These are phyloP conservation scores for Boletus albobrunnescens DNA, from an alignment of 1,284 basidiomycete genomes.

Conservation along the genomic window DNA sequence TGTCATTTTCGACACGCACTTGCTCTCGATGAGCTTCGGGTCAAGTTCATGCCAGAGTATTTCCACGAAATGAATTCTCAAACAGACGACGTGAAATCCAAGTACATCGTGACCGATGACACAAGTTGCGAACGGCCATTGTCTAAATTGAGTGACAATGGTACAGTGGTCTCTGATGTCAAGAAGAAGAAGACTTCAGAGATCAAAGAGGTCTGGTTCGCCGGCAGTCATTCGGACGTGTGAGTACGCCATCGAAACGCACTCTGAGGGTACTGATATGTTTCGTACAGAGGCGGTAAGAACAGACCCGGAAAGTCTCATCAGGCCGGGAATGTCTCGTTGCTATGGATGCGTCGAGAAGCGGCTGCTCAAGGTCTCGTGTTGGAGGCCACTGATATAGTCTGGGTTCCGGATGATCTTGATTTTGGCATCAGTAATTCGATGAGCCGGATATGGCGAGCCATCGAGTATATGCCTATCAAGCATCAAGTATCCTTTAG, in stretches of 20 bases:
- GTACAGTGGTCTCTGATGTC: no score
- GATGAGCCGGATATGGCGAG: slow-evolving; percentile 19
- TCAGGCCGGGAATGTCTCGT: slow-evolving; percentile 26
- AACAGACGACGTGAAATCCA: background rate
- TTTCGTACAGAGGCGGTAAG: slow-evolving; percentile 20
- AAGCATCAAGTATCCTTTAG: slow-evolving; percentile 25
- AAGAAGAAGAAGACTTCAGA: slow-evolving; percentile 6
- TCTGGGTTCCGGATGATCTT: slow-evolving; percentile 29
- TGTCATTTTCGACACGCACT: slow-evolving; percentile 40
- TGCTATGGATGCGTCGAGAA: slow-evolving; percentile 30
- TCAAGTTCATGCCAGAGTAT: slow-evolving; percentile 43
- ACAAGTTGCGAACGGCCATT: no score
- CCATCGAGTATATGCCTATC: slow-evolving; percentile 27
- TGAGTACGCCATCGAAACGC: no score
- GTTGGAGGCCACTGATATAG: slow-evolving; percentile 20
- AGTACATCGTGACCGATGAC: no score
- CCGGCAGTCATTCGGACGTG: slow-evolving; percentile 34
- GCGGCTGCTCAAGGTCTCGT: slow-evolving; percentile 21
- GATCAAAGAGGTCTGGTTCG: slow-evolving; percentile 34
- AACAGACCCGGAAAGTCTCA: slow-evolving; percentile 12
- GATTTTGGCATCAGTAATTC: slow-evolving; percentile 23
- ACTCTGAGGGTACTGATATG: no score
- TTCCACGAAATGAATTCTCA: slow-evolving; percentile 26
- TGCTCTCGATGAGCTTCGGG: slow-evolving; percentile 39
- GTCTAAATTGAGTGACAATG: background rate